Base-by-base conservation (phyloP, 192 early-diverging fungal species). In the Umbelopsis vinacea region DNA sequence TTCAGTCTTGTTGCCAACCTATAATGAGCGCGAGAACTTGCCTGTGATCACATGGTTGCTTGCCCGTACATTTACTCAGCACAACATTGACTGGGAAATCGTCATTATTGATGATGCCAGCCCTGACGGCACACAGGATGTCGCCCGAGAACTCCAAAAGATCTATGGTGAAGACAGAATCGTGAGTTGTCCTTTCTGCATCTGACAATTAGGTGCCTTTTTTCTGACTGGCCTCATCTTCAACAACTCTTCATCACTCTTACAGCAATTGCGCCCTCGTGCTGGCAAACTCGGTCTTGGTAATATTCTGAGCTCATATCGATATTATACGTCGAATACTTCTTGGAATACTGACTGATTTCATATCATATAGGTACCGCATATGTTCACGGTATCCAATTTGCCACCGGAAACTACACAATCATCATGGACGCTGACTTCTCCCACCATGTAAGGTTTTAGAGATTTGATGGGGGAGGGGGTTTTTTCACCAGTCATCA, bases 351-450 rank as follows among this genome's bases (percentile, higher is more conserved):
- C 40, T 43, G 40, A 43, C 29, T 43, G 40, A n/a, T n/a, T n/a
- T n/a, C 8, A 43, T 7, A 43, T 43, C 40, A 12, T 43, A 6
- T 43, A 46, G 96, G 95, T 24, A 97, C 97, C 3, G 97, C 97
- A 26, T 98, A 98, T 72, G 88, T 97, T 19, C 92, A 98, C 77
- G 97, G 96, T 43, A 92, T 97, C 26, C 87, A 97, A 80, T 90
- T 91, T 79, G 94, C 95, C 14, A 96, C 95, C 21, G 97, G 97
- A 46, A 93, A 97, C 82, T 97, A 91, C 87, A 86, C 97, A 43
- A 93, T 99, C 73, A 97, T 99, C 77, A 93, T 99, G 95, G 97
- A 99, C 75, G 96, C 97, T 23, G 97, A 99, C 77, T 96, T 99
- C 90, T 97, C 96, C 26, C 97, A 99, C 80, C 97, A 99, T 75